A percentile compares a stretch with the other conserved stretches of the same genome.
Evolutionary conservation across 2,329 filamentous ascomycete species (phyloP).

Genomic region (Fusarium palustre): DNA sequence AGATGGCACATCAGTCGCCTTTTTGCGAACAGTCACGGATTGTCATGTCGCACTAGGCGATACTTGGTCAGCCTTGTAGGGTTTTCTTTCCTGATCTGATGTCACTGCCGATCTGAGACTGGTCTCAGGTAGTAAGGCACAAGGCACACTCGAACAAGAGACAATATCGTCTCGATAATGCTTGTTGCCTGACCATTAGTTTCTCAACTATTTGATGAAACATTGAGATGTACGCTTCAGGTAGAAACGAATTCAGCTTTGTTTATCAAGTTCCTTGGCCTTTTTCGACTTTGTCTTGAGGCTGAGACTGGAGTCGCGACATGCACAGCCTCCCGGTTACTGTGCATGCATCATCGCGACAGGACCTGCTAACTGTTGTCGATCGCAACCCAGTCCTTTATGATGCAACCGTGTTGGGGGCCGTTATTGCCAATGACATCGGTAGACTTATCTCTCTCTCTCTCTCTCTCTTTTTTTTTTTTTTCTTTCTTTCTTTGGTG

Average conservation of each 20-base stretch:
- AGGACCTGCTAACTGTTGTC: slow-evolving; percentile 19
- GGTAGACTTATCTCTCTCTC: neutral
- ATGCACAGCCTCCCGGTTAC: slow-evolving; percentile 35
- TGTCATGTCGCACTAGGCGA: slow-evolving; percentile 1
- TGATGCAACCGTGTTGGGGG: neutral
- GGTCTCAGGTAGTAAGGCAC: slow-evolving; percentile 31
- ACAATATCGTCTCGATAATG: slow-evolving; percentile 9
- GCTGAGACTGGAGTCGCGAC: slow-evolving; percentile 41
- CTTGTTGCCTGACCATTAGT: slow-evolving; percentile 7
- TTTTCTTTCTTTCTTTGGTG: neutral
- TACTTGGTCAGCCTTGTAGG: slow-evolving; percentile 44
- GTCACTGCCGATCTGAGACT: slow-evolving; percentile 42
- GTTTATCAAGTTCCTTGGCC: slow-evolving; percentile 29
- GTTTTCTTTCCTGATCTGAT: slow-evolving; percentile 30
- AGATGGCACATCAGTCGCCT: slow-evolving; percentile 16
- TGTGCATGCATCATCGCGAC: slow-evolving; percentile 27
- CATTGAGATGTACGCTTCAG: slow-evolving; percentile 12
- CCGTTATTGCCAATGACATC: neutral
- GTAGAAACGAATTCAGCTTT: slow-evolving; percentile 20
- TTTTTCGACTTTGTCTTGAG: slow-evolving; percentile 46
- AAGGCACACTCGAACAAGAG: slow-evolving; percentile 27
- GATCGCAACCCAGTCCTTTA: slow-evolving; percentile 19
- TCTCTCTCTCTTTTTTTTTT: no score
- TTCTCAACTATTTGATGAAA: slow-evolving; percentile 22
- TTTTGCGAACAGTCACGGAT: slow-evolving; percentile 2